These are phyloP conservation scores for Onygenales sp. DNA, from an alignment of 2,329 filamentous ascomycete genomes.

Conservation along the genomic window DNA sequence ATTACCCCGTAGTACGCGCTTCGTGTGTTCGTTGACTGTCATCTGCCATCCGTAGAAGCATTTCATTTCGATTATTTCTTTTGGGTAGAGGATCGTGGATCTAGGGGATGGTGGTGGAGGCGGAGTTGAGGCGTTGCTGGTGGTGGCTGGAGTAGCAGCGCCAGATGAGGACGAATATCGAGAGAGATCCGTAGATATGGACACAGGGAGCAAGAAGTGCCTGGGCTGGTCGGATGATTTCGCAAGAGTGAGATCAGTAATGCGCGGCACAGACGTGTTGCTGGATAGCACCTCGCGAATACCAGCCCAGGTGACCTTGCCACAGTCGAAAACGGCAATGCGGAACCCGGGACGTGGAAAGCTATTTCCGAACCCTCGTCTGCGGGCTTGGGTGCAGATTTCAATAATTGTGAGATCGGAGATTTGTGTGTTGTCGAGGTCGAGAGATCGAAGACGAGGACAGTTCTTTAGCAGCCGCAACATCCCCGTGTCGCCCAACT, in stretches of 20 bases:
- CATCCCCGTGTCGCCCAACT: conserved; percentile 72
- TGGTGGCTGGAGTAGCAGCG: not conserved
- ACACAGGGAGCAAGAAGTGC: conserved; percentile 5
- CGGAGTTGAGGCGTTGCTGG: conserved; percentile 15
- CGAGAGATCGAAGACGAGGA: conserved; percentile 57
- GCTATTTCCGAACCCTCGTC: conserved; percentile 46
- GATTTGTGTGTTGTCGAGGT: conserved; percentile 89
- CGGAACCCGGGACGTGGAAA: conserved; percentile 55
- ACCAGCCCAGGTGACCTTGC: conserved; percentile 85
- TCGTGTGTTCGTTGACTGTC: conserved; percentile 88
- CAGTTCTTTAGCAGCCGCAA: conserved; percentile 72
- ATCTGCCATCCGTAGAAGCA: conserved; percentile 95
- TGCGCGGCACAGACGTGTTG: conserved; percentile 64
- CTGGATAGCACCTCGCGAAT: conserved; percentile 76
- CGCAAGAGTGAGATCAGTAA: conserved; percentile 23
- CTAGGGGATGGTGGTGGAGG: conserved; percentile 16
- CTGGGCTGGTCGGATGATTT: conserved; percentile 25
- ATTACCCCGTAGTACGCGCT: conserved; percentile 71
- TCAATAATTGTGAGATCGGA: conserved; percentile 80
- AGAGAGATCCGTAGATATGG: not conserved
- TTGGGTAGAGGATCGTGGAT: conserved; percentile 49
- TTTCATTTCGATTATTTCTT: conserved; percentile 75
- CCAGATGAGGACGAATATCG: conserved; percentile 4
- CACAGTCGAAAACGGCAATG: conserved; percentile 82
- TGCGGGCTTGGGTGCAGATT: conserved; percentile 68